Conservation (phyloP, 441 rosid species). For the Raphanus hybrid region DNA sequence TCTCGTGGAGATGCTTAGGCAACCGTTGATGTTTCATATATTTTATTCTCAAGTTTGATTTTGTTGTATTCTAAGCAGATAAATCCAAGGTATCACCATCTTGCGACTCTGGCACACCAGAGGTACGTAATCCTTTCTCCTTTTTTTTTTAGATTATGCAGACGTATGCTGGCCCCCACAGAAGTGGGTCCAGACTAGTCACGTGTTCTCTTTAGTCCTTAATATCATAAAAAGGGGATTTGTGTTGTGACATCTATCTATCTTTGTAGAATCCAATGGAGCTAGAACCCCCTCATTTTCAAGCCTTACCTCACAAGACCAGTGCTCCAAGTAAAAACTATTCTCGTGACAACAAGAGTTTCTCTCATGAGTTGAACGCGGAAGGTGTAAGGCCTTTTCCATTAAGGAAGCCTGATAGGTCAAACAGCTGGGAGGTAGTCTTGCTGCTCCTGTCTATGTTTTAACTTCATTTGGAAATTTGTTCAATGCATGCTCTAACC, state of each 20-base stretch:
- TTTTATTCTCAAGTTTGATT: neutral
- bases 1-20: neutral
- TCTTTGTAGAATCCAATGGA: conserved; percentile 63
- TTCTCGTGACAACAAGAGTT: conserved; percentile 87
- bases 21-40: neutral
- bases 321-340: conserved; percentile 83
- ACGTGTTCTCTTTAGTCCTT: conserved; percentile 19
- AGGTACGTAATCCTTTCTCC: conserved; percentile 52
- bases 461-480: conserved; percentile 9
- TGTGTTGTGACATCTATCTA: neutral
- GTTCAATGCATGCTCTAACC: conserved; percentile 36
- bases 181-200: no score
- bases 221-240: neutral
- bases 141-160: no score
- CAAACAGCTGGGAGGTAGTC: conserved; percentile 78
- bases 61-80: neutral
- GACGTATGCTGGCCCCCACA: no score
- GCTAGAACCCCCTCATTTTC: conserved; percentile 86
- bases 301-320: conserved; percentile 82
- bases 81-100: conserved; percentile 50
- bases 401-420: conserved; percentile 75
- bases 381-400: conserved; percentile 96
- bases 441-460: conserved; percentile 13
- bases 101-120: conserved; percentile 61
- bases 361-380: conserved; percentile 92